Conservation (phyloP, 1,284 basidiomycete species). For the Sporisorium iseilematis-ciliati region DNA sequence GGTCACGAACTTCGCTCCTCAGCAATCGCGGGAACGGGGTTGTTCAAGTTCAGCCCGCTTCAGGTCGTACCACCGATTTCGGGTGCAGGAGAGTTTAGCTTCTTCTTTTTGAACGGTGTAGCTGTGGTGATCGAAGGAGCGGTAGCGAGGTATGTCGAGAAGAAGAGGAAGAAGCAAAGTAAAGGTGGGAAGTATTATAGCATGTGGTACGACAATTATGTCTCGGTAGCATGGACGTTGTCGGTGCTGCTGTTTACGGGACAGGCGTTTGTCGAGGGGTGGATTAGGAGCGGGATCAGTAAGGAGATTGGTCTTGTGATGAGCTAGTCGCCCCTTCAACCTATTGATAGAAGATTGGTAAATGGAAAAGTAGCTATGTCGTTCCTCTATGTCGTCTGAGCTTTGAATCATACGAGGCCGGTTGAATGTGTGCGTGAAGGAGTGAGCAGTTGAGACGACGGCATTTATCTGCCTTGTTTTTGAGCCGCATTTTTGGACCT, state of each 20-base stretch:
- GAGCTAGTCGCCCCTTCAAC: neutral
- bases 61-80: conserved; percentile 50
- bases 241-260: conserved; percentile 50
- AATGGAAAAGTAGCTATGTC: neutral
- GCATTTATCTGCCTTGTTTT: conserved; percentile 13
- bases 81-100: conserved; percentile 55
- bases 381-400: neutral
- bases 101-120: conserved; percentile 55
- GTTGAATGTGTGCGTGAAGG: neutral
- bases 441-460: neutral
- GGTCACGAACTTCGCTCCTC: conserved; percentile 33
- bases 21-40: neutral
- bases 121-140: conserved; percentile 53
- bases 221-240: conserved; percentile 47
- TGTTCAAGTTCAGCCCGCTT: conserved; percentile 24
- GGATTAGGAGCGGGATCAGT: conserved; percentile 50
- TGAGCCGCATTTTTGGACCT: neutral
- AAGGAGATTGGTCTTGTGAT: conserved; percentile 35
- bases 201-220: conserved; percentile 44
- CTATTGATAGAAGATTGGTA: neutral
- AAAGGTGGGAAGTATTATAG: conserved; percentile 22
- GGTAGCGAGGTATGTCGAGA: conserved; percentile 27
- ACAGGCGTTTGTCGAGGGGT: conserved; percentile 54
- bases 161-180: conserved; percentile 22
- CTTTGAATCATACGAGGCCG: neutral